Evolutionary conservation across 768 basidiomycete species (phyloP), one percentile per base, ranked within the genome.

Genomic region (Suillus discolor): DNA sequence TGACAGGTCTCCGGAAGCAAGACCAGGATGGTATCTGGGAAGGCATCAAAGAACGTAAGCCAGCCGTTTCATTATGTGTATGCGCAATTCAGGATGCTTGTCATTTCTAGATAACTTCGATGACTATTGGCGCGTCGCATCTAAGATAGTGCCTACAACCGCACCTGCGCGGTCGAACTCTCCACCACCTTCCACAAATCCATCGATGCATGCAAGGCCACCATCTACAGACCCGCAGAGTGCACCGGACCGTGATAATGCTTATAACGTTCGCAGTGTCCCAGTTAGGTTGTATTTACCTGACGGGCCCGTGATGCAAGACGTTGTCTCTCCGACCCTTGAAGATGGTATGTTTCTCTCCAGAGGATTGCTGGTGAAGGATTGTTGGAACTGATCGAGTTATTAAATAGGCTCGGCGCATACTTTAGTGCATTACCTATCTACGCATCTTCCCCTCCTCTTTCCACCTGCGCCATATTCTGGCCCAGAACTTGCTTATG

Each of bases 21-120:
- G 97, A 99, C 73, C 93, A 99, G 74, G 97, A 99, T 74, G 94
- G 90, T 1, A 87, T 98, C 63, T 99, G 97, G 97, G 95, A 97
- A 71, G 96, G 96, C 9, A 91, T 99, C 68, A 90, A 91, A 79
- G 91, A 94, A 71, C 94, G 97, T 98, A 74, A 79, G 95, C 80
- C 45, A 20, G 55, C n/a, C 68, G 25, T 31, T 25, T 64, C 41
- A 63, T 45, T 45, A 34, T 62, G 18, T 59, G 36, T 45, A 42
- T 45, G 18, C 12, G 18, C 38, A 16, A 39, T 23, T 53, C 16
- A 41, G 39, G 25, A 28, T 38, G 39, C 38, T 41, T 3, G 20
- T 49, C 36, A 23, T 16, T 54, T 44, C 65, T 75, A 99, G 97
- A 97, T 79, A 96, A 96, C 76, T 99, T 96, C 72, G 96, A 98